phyloP scores from a whole-genome alignment of 129 eudicot species.

The Gnaphalium uliginosum region DNA sequence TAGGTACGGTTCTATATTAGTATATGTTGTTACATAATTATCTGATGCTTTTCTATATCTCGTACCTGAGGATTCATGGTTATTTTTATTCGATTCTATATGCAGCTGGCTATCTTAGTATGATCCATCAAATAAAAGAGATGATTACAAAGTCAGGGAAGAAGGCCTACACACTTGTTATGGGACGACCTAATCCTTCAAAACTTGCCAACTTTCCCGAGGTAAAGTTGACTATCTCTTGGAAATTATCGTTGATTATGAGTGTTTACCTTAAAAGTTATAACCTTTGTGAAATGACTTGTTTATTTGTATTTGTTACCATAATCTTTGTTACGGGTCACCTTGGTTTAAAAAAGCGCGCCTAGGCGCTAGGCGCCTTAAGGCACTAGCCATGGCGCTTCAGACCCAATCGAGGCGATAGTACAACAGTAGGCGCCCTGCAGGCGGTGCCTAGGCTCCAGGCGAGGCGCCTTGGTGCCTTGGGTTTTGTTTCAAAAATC shows the following conservation, averaged over 20 bases:
- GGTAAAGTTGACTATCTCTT: slow-evolving; percentile 43
- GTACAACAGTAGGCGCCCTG: too few species aligned
- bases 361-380: too few species aligned
- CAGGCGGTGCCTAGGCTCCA: too few species aligned
- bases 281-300: slow-evolving; percentile 1
- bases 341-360: too few species aligned
- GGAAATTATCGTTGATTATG: neutral
- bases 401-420: too few species aligned
- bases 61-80: slow-evolving; percentile 9
- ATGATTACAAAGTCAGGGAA: slow-evolving; percentile 79
- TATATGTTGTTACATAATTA: neutral
- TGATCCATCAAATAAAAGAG: slow-evolving; percentile 84
- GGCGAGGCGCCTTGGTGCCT: too few species aligned
- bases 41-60: slow-evolving; percentile 6
- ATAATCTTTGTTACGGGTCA: neutral
- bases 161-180: slow-evolving; percentile 83
- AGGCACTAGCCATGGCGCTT: too few species aligned
- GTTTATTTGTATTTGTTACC: neutral
- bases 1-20: slow-evolving; percentile 50
- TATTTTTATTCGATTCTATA: slow-evolving; percentile 18
- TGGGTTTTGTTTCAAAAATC: too few species aligned
- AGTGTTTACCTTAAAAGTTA: neutral
- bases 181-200: slow-evolving; percentile 97
- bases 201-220: slow-evolving; percentile 97
- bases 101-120: slow-evolving; percentile 93